Evolutionary conservation across 257 asterid species (phyloP), one percentile per base, ranked within the genome.

Genomic region (Salvia miltiorrhiza): DNA sequence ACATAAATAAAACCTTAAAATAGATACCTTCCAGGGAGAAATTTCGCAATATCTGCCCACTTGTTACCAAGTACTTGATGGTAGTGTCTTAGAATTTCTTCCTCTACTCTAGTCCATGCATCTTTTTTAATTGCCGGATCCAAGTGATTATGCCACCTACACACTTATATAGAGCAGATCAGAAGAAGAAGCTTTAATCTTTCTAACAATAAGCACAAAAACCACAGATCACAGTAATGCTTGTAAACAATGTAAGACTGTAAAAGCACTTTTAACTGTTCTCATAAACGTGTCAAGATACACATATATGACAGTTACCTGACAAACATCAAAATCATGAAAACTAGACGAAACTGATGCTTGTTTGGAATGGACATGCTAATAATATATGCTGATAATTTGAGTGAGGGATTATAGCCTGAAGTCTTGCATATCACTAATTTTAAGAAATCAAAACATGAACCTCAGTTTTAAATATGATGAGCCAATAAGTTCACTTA

Each of bases 131-230:
- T 77, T 67, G 84, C 79, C 37, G 97, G 97, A 76, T 88, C 88
- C 72, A 90, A 80, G 77, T 90, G 96, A 77, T 90, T 90, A 77
- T 83, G 92, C 96, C 97, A 90, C 80, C 97, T 90, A 81, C 19
- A 71, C 78, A 47, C 43, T 71, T 63, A 84, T 48, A 69, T 9
- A 49, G 24, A 45, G 33, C 7, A 62, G 9, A 75, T 67, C 60
- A 74, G 69, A 65, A 64, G 62, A 30, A 23, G 68, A 44, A 23
- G 47, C 17, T 1, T 6, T 32, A 32, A 58, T 60, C 66, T 23
- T 55, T 28, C 9, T 33, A 33, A 66, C 56, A 5, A 52, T 50
- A 41, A 32, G 77, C 49, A 40, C 17, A 70, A 14, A 24, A 26
- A 70, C 21, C 5, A 28, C 54, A 47, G 17, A 24, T 43, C 37